Evolutionary conservation across 2,329 filamentous ascomycete genomes (phyloP).

Genomic region (Hypoxylon sp.): DNA sequence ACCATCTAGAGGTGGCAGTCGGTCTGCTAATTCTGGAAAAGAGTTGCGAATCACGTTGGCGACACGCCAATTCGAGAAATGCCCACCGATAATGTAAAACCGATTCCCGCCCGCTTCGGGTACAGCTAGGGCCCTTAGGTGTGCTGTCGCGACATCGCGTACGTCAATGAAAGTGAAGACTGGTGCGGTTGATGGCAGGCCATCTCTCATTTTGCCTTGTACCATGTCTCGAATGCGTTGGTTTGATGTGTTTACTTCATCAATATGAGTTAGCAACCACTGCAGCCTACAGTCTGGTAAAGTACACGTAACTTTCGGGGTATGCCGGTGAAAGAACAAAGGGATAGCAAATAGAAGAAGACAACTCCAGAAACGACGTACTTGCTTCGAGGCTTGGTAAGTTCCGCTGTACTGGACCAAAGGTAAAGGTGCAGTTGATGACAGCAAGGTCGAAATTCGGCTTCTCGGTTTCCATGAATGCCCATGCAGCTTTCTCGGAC

Average conservation of each 20-base stretch:
- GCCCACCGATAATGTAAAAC: slow-evolving; percentile 69
- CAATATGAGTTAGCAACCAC: too few relatives aligned
- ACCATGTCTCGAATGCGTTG: slow-evolving; percentile 70
- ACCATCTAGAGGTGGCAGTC: slow-evolving; percentile 54
- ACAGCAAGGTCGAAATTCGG: slow-evolving; percentile 68
- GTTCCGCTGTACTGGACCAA: slow-evolving; percentile 71
- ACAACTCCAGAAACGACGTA: too few relatives aligned
- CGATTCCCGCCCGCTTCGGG: slow-evolving; percentile 67
- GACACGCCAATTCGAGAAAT: slow-evolving; percentile 69
- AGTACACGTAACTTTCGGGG: too few relatives aligned
- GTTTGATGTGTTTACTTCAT: slow-evolving; percentile 80
- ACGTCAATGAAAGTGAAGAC: slow-evolving; percentile 69
- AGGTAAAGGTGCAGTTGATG: slow-evolving; percentile 69
- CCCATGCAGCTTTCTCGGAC: slow-evolving; percentile 73
- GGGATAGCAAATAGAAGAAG: too few relatives aligned
- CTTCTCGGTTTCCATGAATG: slow-evolving; percentile 63
- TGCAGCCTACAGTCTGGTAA: too few relatives aligned
- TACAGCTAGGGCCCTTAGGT: slow-evolving; percentile 67
- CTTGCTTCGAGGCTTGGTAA: slow-evolving; percentile 68
- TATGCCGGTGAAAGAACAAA: too few relatives aligned
- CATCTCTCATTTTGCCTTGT: slow-evolving; percentile 66
- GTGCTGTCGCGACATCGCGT: slow-evolving; percentile 68
- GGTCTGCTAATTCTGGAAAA: slow-evolving; percentile 60
- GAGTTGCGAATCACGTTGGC: slow-evolving; percentile 62
- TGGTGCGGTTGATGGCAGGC: slow-evolving; percentile 63